phyloP scores from a whole-genome alignment of 352 stramenopile genomes.

The Globisporangium perplexum region DNA sequence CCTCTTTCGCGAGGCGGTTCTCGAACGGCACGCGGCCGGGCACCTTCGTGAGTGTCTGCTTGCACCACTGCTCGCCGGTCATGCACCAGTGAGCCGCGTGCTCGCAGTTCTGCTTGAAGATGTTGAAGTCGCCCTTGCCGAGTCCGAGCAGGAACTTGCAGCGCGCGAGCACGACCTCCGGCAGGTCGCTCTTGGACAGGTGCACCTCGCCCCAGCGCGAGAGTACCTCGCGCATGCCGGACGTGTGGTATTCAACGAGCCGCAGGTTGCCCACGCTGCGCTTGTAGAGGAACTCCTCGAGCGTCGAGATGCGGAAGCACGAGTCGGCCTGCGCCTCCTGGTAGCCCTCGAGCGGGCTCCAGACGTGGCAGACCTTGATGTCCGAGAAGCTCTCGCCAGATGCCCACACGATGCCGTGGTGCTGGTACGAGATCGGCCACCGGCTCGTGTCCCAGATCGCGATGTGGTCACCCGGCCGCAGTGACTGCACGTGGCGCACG shows the following conservation, averaged over 20 bases:
- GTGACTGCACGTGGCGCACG: constrained; percentile 60
- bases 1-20: constrained; percentile 59
- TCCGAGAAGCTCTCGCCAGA: constrained; percentile 57
- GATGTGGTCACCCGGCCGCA: constrained; percentile 80
- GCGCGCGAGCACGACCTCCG: constrained; percentile 72
- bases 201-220: constrained; percentile 85
- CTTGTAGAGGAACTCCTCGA: constrained; percentile 76
- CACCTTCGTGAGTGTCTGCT: constrained; percentile 74
- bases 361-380: constrained; percentile 80
- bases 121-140: constrained; percentile 79
- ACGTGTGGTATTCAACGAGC: constrained; percentile 86
- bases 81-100: constrained; percentile 86
- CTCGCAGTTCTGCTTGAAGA: constrained; percentile 87
- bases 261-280: constrained; percentile 55
- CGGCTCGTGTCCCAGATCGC: constrained; percentile 83
- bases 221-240: constrained; percentile 64
- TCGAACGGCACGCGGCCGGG: constrained; percentile 77
- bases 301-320: constrained; percentile 82
- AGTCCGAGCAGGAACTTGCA: constrained; percentile 81
- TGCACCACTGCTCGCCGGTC: constrained; percentile 87
- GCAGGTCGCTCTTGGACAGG: constrained; percentile 73
- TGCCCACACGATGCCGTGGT: constrained; percentile 82
- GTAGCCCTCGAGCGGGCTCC: constrained; percentile 73
- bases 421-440: constrained; percentile 83
- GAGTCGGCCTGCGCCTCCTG: constrained; percentile 76